These are phyloP conservation scores for Aspergillus ochraceoroseus DNA, from an alignment of 2,329 filamentous ascomycete species.

Conservation along the genomic window DNA sequence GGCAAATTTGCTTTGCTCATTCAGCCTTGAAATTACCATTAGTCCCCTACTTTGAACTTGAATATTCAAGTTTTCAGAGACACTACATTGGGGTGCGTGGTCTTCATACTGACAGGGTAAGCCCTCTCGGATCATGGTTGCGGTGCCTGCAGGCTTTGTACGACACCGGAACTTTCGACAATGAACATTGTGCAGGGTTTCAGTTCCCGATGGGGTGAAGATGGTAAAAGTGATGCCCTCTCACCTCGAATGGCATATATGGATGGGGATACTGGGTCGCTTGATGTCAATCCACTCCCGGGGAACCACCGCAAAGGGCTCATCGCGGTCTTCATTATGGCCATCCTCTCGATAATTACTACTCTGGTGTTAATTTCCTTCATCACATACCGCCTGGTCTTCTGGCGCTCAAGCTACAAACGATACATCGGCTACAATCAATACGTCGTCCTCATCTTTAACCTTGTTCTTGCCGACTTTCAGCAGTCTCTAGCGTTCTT, in stretches of 20 bases:
- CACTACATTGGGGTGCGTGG: no score
- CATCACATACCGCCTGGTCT: slow-evolving; percentile 50
- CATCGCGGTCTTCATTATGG: slow-evolving; percentile 46
- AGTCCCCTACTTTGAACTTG: background rate
- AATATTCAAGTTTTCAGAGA: no score
- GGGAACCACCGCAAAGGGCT: slow-evolving; percentile 39
- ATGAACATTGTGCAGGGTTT: slow-evolving; percentile 19
- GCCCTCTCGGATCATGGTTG: slow-evolving; percentile 13
- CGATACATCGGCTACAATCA: slow-evolving; percentile 53
- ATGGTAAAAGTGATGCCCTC: slow-evolving; percentile 18
- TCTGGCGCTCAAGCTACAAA: slow-evolving; percentile 47
- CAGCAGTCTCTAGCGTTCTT: slow-evolving; percentile 50
- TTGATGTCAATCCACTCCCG: slow-evolving; percentile 36
- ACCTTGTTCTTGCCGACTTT: slow-evolving; percentile 51
- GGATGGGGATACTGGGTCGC: slow-evolving; percentile 7
- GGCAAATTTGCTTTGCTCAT: background rate
- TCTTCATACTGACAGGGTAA: background rate
- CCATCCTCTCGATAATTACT: slow-evolving; percentile 46
- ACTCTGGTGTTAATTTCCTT: slow-evolving; percentile 44
- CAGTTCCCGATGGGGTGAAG: slow-evolving; percentile 17
- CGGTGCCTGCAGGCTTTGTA: slow-evolving; percentile 2
- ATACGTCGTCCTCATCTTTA: slow-evolving; percentile 53
- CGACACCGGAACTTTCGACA: slow-evolving; percentile 3
- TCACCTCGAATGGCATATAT: slow-evolving; percentile 22
- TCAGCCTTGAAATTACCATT: background rate